A percentile compares a stretch with the other conserved stretches of the same genome.
phyloP scores from a whole-genome alignment of 2,329 filamentous ascomycete species.

The Penicillium sp. region DNA sequence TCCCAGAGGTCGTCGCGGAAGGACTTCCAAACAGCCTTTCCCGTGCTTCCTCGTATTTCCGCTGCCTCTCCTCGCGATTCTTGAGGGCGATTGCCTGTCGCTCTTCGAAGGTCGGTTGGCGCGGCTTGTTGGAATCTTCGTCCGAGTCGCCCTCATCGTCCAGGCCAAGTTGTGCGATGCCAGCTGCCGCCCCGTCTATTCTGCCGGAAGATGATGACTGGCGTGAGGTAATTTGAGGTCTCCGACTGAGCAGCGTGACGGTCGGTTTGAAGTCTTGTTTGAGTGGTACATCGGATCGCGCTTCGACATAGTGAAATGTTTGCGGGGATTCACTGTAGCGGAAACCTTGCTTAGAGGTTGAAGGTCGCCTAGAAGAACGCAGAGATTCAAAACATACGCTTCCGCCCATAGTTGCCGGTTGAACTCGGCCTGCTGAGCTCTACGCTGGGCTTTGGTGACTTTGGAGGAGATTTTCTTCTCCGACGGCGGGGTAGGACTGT shows the following conservation, averaged over 20 bases:
- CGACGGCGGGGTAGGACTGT: conserved; percentile 41
- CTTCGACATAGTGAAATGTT: conserved; percentile 73
- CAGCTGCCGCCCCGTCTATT: conserved; percentile 45
- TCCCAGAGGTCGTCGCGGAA: conserved; percentile 50
- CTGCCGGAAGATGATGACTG: conserved; percentile 48
- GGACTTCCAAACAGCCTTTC: conserved; percentile 79
- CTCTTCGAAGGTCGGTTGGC: conserved; percentile 72
- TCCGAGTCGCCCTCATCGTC: conserved; percentile 67
- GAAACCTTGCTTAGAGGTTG: conserved; percentile 9
- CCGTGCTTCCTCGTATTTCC: conserved; percentile 83
- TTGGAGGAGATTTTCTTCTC: conserved; percentile 53
- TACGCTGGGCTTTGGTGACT: conserved; percentile 73
- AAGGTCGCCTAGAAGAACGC: neutral
- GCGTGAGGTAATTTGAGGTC: conserved; percentile 67
- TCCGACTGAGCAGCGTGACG: conserved; percentile 82
- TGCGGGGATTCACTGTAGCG: conserved; percentile 68
- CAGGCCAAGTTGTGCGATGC: conserved; percentile 50
- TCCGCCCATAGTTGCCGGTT: conserved; percentile 88
- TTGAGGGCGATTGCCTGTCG: conserved; percentile 74
- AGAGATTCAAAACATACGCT: conserved; percentile 58
- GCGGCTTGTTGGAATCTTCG: conserved; percentile 61
- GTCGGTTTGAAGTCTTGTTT: conserved; percentile 76
- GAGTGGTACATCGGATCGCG: conserved; percentile 63
- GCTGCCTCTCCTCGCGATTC: conserved; percentile 86
- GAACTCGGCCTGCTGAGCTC: conserved; percentile 77